A percentile compares a stretch with the other conserved stretches of the same genome.
phyloP scores from a whole-genome alignment of 345 rosid species.

The Brassica juncea region DNA sequence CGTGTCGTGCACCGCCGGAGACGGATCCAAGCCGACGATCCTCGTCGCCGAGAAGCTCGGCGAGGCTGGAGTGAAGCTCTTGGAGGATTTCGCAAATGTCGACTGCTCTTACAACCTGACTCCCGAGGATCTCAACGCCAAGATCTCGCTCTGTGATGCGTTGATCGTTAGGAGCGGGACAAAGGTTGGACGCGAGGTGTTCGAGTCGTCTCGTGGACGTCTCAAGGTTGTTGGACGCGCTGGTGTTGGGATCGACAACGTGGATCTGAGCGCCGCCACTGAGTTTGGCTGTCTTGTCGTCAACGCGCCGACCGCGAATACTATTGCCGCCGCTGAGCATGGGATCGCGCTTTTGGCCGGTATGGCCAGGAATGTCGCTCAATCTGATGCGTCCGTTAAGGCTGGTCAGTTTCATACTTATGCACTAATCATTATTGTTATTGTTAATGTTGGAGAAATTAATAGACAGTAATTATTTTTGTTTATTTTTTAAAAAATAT shows the following conservation, averaged over 20 bases:
- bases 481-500: too few species aligned
- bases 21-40: conserved; percentile 60
- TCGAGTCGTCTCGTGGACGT: conserved; percentile 68
- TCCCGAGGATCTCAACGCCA: conserved; percentile 79
- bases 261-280: conserved; percentile 83
- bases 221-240: conserved; percentile 88
- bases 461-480: too few species aligned
- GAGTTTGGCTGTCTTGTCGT: conserved; percentile 86
- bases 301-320: conserved; percentile 85
- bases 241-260: conserved; percentile 88
- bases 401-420: conserved; percentile 53
- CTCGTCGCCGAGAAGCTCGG: conserved; percentile 85
- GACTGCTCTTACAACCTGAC: conserved; percentile 73
- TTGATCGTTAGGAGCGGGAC: conserved; percentile 78
- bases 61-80: conserved; percentile 57
- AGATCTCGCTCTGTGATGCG: conserved; percentile 87
- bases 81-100: conserved; percentile 61
- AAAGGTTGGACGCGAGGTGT: conserved; percentile 69
- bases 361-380: conserved; percentile 83
- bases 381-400: conserved; percentile 78
- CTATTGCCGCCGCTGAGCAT: conserved; percentile 87
- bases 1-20: conserved; percentile 41
- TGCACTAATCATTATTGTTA: neutral
- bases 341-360: conserved; percentile 78
- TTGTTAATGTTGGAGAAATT: neutral